Evolutionary conservation across 208 protist species (phyloP).

Genomic region (Leishmania braziliensis): DNA sequence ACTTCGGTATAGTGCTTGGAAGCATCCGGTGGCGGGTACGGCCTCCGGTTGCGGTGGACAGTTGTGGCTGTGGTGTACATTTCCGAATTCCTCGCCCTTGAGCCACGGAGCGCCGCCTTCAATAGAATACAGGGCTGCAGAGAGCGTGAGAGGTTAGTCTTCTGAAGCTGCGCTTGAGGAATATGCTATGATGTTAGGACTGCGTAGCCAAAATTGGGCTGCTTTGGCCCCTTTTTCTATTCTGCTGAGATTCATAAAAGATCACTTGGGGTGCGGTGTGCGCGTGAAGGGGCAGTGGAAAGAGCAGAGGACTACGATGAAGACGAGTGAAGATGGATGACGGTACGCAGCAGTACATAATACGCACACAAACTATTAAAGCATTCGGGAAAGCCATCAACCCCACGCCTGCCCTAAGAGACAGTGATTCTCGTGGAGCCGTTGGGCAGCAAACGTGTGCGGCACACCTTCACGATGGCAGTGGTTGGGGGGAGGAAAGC

Average conservation of each 20-base stretch:
- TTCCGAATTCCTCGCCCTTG: background rate
- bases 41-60: slow-evolving; percentile 38
- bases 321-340: background rate
- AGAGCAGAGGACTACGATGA: background rate
- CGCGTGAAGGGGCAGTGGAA: background rate
- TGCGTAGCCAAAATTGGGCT: background rate
- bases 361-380: background rate
- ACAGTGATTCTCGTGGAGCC: background rate
- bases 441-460: background rate
- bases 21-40: slow-evolving; percentile 67
- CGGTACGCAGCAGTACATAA: background rate
- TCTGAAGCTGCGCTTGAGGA: background rate
- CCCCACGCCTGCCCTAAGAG: background rate
- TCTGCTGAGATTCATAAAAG: background rate
- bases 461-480: background rate
- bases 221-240: too few relatives aligned
- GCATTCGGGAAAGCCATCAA: background rate
- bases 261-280: background rate
- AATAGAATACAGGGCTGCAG: background rate
- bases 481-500: background rate
- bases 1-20: slow-evolving; percentile 79
- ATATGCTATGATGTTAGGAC: background rate
- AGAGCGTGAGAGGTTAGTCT: background rate
- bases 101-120: background rate
- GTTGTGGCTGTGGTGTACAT: slow-evolving; percentile 25